Conservation (phyloP, 1,139 yeast genomes). For the Scheffersomyces titani region DNA sequence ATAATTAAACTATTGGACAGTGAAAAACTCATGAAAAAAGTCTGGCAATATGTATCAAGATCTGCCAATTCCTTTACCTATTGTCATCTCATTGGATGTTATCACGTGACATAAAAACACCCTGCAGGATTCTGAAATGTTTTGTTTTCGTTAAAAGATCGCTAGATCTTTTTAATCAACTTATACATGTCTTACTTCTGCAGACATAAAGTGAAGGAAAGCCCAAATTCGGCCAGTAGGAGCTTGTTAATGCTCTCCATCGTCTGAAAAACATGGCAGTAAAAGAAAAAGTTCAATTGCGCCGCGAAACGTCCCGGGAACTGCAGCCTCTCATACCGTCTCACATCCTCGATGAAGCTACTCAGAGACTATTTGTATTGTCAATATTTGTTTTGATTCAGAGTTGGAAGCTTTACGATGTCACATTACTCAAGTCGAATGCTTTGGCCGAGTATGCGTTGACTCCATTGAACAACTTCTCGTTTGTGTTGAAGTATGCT, state of each 20-base stretch:
- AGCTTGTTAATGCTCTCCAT: neutral
- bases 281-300: slow-evolving; percentile 5
- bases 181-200: neutral
- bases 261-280: neutral
- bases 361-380: slow-evolving; percentile 68
- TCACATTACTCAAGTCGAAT: slow-evolving; percentile 45
- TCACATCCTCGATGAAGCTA: slow-evolving; percentile 69
- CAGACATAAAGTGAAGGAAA: neutral
- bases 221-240: neutral
- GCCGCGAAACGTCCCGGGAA: slow-evolving; percentile 6
- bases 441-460: slow-evolving; percentile 12
- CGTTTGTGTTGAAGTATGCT: slow-evolving; percentile 69
- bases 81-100: neutral
- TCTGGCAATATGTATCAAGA: too few relatives aligned
- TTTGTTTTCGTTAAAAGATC: neutral
- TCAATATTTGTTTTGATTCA: slow-evolving; percentile 74
- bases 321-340: slow-evolving; percentile 44
- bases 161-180: neutral
- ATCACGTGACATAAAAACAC: neutral
- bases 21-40: too few relatives aligned
- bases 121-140: neutral
- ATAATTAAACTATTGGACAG: too few relatives aligned
- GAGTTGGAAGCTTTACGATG: slow-evolving; percentile 78
- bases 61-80: neutral
- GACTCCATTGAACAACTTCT: slow-evolving; percentile 45